phyloP scores from a whole-genome alignment of 768 basidiomycete genomes.

The Exsudoporus frostii region DNA sequence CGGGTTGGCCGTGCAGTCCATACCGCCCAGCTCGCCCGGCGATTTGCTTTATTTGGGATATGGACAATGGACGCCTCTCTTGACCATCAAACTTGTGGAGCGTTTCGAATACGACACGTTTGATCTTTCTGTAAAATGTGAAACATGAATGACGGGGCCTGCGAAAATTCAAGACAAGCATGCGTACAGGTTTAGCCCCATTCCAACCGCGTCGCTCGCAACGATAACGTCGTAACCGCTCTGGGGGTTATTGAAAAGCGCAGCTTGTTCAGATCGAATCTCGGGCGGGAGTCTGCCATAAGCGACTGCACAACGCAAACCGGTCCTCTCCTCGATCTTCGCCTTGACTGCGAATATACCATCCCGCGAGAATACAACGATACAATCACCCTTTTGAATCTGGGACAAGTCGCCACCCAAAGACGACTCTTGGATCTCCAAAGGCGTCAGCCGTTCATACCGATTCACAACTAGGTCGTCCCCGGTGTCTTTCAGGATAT shows the following conservation, averaged over 20 bases:
- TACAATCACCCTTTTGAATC: constrained; percentile 81
- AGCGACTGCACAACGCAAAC: constrained; percentile 83
- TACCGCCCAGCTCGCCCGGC: constrained; percentile 92
- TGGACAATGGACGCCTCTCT: constrained; percentile 45
- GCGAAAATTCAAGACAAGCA: neutral
- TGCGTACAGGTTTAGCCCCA: constrained; percentile 94
- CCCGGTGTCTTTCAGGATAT: constrained; percentile 69
- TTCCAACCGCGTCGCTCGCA: constrained; percentile 93
- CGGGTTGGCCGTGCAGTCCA: constrained; percentile 55
- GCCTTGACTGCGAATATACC: constrained; percentile 76
- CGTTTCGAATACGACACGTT: constrained; percentile 74
- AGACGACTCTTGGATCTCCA: constrained; percentile 63
- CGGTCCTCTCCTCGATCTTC: constrained; percentile 66
- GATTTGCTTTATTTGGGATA: constrained; percentile 89
- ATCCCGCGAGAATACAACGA: constrained; percentile 79
- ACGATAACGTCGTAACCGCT: constrained; percentile 89
- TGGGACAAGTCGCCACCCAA: constrained; percentile 57
- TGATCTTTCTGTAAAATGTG: constrained; percentile 69
- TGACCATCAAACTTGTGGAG: constrained; percentile 65
- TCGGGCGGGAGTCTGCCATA: constrained; percentile 94
- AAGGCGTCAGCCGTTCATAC: constrained; percentile 87
- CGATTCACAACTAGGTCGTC: constrained; percentile 77
- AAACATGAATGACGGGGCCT: neutral
- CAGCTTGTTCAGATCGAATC: constrained; percentile 86
- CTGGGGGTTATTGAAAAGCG: constrained; percentile 80